Evolutionary conservation across 176 grass and related monocot species (phyloP).

Genomic region (Thinopyrum elongatum): DNA sequence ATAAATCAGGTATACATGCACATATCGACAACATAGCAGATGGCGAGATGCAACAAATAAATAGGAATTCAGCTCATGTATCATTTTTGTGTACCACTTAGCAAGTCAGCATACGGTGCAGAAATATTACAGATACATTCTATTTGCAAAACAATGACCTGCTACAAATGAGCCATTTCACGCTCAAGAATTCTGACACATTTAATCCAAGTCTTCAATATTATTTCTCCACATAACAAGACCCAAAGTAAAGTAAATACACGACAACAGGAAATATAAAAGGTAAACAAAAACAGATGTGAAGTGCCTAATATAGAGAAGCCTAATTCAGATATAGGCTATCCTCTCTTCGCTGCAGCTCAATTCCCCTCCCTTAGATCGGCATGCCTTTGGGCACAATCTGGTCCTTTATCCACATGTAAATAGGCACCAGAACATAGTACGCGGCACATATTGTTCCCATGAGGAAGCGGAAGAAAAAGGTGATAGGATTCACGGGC

Average conservation of each 20-base stretch:
- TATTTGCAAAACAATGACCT: slow-evolving; percentile 10
- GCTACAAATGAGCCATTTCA: slow-evolving; percentile 25
- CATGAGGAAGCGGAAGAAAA: slow-evolving; percentile 66
- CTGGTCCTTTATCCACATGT: slow-evolving; percentile 99
- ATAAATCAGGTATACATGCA: not conserved
- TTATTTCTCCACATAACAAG: slow-evolving; percentile 32
- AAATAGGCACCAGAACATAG: slow-evolving; percentile 90
- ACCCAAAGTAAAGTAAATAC: slow-evolving; percentile 4
- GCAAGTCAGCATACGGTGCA: not conserved
- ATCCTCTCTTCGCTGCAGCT: slow-evolving; percentile 27
- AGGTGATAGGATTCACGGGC: slow-evolving; percentile 72
- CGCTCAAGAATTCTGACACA: not conserved
- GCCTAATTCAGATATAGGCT: slow-evolving; percentile 33
- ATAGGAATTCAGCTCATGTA: not conserved
- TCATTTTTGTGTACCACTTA: slow-evolving; percentile 6
- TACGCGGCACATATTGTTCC: slow-evolving; percentile 78
- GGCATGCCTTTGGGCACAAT: slow-evolving; percentile 92
- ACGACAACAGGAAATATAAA: slow-evolving; percentile 15
- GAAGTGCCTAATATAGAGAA: slow-evolving; percentile 46
- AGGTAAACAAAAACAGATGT: slow-evolving; percentile 26
- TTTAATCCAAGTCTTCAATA: slow-evolving; percentile 19
- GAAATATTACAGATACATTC: slow-evolving; percentile 10
- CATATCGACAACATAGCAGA: not conserved
- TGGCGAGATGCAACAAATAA: not conserved
- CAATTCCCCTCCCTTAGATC: slow-evolving; percentile 43